Percentiles rank a stretch among this genome's conserved stretches.
These are phyloP conservation scores for Cladosporium phlei DNA, from an alignment of 2,329 filamentous ascomycete species.

Conservation along the genomic window DNA sequence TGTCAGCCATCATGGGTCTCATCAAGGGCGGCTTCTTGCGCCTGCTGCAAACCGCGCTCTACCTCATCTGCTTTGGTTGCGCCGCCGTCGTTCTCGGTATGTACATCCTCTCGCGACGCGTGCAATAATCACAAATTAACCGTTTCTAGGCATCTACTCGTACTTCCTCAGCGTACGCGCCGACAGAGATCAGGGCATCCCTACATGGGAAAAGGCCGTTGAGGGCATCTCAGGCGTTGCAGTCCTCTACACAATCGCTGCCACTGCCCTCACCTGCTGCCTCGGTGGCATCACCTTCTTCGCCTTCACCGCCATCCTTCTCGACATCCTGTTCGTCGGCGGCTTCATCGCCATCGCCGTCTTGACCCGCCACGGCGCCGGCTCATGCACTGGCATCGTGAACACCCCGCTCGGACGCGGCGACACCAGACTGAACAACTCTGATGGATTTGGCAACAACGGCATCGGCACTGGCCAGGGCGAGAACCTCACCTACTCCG, in stretches of 20 bases:
- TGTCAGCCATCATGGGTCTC: conserved; percentile 28
- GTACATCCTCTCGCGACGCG: conserved; percentile 33
- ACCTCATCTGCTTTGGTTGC: conserved; percentile 68
- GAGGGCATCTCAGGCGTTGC: conserved; percentile 69
- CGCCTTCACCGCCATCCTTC: conserved; percentile 65
- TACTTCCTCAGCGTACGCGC: conserved; percentile 76
- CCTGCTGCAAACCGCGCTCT: conserved; percentile 63
- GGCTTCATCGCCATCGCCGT: conserved; percentile 78
- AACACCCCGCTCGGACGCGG: conserved; percentile 67
- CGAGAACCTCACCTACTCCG: conserved; percentile 41
- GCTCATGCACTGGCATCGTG: conserved; percentile 60
- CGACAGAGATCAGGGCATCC: conserved; percentile 60
- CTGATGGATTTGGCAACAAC: conserved; percentile 46
- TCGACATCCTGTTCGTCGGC: conserved; percentile 72
- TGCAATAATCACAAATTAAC: background rate
- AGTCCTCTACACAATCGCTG: conserved; percentile 68
- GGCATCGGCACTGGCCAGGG: conserved; percentile 38
- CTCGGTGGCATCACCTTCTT: conserved; percentile 70
- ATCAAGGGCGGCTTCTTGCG: conserved; percentile 60
- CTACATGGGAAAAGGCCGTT: conserved; percentile 54
- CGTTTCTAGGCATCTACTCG: conserved; percentile 47
- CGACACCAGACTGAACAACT: conserved; percentile 43
- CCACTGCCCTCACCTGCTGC: conserved; percentile 71
- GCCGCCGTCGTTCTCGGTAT: conserved; percentile 62
- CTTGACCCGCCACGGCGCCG: conserved; percentile 64